Conservation (phyloP, 2,329 filamentous ascomycete species). For the Cadophora luteo-olivacea region DNA sequence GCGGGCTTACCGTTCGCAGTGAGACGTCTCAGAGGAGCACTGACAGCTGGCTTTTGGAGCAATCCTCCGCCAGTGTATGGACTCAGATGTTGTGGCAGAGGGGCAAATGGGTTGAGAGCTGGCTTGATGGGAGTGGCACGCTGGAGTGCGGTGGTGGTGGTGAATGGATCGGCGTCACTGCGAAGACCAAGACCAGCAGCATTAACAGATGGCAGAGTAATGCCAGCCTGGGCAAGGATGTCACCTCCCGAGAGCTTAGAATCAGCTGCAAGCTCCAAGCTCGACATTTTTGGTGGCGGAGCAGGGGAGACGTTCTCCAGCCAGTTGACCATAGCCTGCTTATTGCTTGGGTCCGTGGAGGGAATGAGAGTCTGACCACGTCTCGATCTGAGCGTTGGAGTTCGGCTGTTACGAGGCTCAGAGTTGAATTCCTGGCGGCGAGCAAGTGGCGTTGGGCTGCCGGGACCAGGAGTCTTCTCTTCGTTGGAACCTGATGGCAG, state of each 20-base stretch:
- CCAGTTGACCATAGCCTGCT: slow-evolving; percentile 27
- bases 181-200: slow-evolving; percentile 14
- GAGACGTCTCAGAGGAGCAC: slow-evolving; percentile 26
- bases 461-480: not conserved
- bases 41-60: not conserved
- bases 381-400: slow-evolving; percentile 34
- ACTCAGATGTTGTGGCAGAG: slow-evolving; percentile 2
- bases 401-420: slow-evolving; percentile 28
- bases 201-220: slow-evolving; percentile 13
- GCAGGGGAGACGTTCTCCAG: slow-evolving; percentile 26
- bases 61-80: slow-evolving; percentile 20
- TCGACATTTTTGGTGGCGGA: slow-evolving; percentile 13
- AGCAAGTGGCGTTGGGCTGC: slow-evolving; percentile 28
- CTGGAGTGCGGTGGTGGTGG: slow-evolving; percentile 11
- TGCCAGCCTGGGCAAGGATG: slow-evolving; percentile 23
- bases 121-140: slow-evolving; percentile 1
- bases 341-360: slow-evolving; percentile 30
- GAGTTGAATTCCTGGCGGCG: slow-evolving; percentile 29
- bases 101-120: slow-evolving; percentile 28
- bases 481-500: slow-evolving; percentile 6
- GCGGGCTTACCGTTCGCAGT: slow-evolving; percentile 38
- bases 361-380: slow-evolving; percentile 32
- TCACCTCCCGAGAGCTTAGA: slow-evolving; percentile 8
- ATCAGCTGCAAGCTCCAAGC: not conserved
- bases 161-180: slow-evolving; percentile 31